Conservation (phyloP, 495 filamentous ascomycete genomes). For the Pseudotulostoma volvatum region DNA sequence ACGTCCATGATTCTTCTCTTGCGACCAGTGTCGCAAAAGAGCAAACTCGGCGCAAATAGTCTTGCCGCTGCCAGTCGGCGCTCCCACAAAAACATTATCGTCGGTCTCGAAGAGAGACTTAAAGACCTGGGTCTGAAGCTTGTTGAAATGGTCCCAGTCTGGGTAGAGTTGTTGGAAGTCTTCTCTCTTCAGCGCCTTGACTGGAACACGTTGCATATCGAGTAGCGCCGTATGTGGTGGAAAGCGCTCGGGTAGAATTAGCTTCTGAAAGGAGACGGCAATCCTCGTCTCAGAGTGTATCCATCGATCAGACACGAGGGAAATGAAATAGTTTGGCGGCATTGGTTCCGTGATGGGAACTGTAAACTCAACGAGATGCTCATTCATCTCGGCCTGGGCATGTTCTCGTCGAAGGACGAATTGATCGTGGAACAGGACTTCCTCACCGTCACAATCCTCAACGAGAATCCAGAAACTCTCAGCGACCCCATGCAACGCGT, state of each 20-base stretch:
- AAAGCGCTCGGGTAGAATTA: conserved; percentile 89
- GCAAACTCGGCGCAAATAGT: conserved; percentile 94
- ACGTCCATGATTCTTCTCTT: conserved; percentile 47
- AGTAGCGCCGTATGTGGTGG: conserved; percentile 81
- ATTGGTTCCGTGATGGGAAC: conserved; percentile 93
- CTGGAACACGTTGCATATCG: conserved; percentile 78
- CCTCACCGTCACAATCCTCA: conserved; percentile 93
- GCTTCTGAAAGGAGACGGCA: conserved; percentile 83
- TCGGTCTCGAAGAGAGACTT: conserved; percentile 79
- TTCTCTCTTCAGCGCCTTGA: conserved; percentile 69
- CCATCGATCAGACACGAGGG: conserved; percentile 86
- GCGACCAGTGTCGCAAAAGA: conserved; percentile 71
- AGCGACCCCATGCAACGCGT: conserved; percentile 65
- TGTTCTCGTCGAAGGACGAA: conserved; percentile 83
- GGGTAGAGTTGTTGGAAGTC: conserved; percentile 75
- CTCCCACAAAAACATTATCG: conserved; percentile 82
- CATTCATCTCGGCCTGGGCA: conserved; percentile 63
- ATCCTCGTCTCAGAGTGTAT: conserved; percentile 95
- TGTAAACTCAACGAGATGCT: conserved; percentile 95
- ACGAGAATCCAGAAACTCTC: conserved; percentile 96
- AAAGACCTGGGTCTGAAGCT: conserved; percentile 93
- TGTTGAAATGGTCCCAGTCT: conserved; percentile 82
- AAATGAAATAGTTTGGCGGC: conserved; percentile 97
- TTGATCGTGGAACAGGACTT: conserved; percentile 89
- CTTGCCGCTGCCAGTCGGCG: conserved; percentile 87